Percentiles rank a stretch among this genome's conserved stretches.
These are phyloP conservation scores for Paecilomyces sp. DNA, from an alignment of 2,329 filamentous ascomycete species.

Conservation along the genomic window DNA sequence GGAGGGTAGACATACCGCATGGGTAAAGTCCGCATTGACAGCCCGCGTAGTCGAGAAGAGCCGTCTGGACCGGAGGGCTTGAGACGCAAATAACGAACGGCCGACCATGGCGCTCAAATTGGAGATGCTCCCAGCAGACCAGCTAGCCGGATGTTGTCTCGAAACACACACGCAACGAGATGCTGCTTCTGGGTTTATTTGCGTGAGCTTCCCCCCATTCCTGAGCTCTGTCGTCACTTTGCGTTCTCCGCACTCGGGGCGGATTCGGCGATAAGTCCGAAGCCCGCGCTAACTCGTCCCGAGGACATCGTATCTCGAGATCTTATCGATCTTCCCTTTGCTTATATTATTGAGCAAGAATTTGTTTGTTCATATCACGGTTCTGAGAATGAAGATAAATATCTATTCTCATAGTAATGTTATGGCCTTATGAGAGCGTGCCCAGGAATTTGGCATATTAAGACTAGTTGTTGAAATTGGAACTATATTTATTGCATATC, in stretches of 20 bases:
- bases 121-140: background rate
- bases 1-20: slow-evolving; percentile 40
- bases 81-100: slow-evolving; percentile 6
- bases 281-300: background rate
- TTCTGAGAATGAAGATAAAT: background rate
- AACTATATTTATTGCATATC: no score
- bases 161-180: background rate
- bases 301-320: background rate
- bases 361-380: background rate
- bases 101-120: slow-evolving; percentile 8
- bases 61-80: slow-evolving; percentile 10
- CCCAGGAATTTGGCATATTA: no score
- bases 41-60: slow-evolving; percentile 37
- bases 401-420: no score
- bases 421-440: no score
- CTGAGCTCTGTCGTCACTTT: background rate
- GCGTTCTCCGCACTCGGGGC: background rate
- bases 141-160: background rate
- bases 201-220: background rate
- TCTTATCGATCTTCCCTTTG: no score
- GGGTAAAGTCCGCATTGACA: slow-evolving; percentile 53
- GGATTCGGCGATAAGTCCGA: background rate
- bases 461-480: no score
- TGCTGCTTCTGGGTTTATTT: background rate
- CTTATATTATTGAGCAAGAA: no score